phyloP scores from a whole-genome alignment of 202 grass and related monocot species.

The Setaria italica region DNA sequence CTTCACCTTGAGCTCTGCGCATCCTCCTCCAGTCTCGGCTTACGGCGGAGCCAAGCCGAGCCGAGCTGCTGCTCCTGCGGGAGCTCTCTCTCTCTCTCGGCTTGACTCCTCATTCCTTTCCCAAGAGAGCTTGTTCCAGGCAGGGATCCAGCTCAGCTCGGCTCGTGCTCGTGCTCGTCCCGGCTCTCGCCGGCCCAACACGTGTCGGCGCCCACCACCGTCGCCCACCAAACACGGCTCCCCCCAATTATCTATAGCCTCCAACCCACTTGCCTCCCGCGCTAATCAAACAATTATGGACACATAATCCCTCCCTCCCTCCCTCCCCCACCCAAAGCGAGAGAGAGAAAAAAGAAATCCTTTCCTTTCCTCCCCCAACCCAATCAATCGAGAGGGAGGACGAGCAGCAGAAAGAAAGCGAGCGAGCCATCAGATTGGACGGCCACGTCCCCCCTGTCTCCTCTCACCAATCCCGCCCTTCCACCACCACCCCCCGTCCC shows the following conservation, averaged over 20 bases:
- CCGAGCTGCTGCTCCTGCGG: not conserved
- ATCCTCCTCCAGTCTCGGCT: not conserved
- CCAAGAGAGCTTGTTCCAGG: too few species aligned
- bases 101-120: too few species aligned
- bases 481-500: not conserved
- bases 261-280: not conserved
- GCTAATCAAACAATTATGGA: conserved; percentile 1
- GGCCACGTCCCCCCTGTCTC: conserved; percentile 38
- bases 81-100: not conserved
- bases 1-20: not conserved
- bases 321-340: not conserved
- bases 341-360: not conserved
- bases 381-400: conserved; percentile 14
- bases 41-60: not conserved
- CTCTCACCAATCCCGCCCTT: conserved; percentile 17
- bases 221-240: conserved; percentile 36
- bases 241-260: conserved; percentile 35
- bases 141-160: not conserved
- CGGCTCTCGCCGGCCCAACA: conserved; percentile 28
- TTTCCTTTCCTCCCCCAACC: not conserved
- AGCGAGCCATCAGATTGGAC: conserved; percentile 25
- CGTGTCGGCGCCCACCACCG: conserved; percentile 36
- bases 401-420: not conserved
- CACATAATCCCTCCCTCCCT: conserved; percentile 16
- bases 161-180: not conserved